These are phyloP conservation scores for Mycena citricolor DNA, from an alignment of 1,284 basidiomycete genomes.

Conservation along the genomic window DNA sequence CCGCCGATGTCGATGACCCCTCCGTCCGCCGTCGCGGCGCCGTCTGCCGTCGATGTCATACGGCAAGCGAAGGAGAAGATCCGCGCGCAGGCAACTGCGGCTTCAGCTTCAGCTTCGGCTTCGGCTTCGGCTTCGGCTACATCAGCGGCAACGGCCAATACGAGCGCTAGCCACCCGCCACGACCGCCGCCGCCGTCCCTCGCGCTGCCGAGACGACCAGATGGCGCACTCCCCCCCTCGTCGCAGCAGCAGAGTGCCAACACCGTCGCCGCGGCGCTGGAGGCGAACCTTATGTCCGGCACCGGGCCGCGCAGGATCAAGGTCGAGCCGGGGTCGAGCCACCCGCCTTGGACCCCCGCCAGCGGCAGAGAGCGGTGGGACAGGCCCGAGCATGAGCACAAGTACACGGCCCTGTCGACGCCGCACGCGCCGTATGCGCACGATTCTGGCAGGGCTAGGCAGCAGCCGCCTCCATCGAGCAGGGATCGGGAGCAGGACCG, in stretches of 20 bases:
- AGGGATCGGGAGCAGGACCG: too few relatives aligned
- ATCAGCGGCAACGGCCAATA: not conserved
- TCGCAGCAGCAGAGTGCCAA: conserved; percentile 3
- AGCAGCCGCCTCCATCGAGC: too few relatives aligned
- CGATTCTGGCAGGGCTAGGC: too few relatives aligned
- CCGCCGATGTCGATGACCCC: conserved; percentile 3
- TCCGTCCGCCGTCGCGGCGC: not conserved
- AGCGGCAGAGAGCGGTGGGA: too few relatives aligned
- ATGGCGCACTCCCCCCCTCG: not conserved
- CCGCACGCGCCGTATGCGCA: too few relatives aligned
- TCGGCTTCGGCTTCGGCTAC: not conserved
- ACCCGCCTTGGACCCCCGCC: too few relatives aligned
- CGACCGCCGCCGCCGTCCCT: too few relatives aligned
- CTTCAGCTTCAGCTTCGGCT: not conserved
- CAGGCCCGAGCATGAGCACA: too few relatives aligned
- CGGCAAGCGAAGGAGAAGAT: conserved; percentile 3
- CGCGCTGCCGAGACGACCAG: not conserved
- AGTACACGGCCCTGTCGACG: too few relatives aligned
- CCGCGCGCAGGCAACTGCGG: not conserved
- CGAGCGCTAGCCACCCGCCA: too few relatives aligned
- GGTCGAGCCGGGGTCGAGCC: too few relatives aligned
- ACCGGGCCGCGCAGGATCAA: not conserved
- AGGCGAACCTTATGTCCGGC: conserved; percentile 10
- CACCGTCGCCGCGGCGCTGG: conserved; percentile 13
- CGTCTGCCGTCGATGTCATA: not conserved